Percentiles rank a stretch among this genome's conserved stretches.
Evolutionary conservation across 2,329 filamentous ascomycete genomes (phyloP).

Genomic region (Xylariaceae sp.): DNA sequence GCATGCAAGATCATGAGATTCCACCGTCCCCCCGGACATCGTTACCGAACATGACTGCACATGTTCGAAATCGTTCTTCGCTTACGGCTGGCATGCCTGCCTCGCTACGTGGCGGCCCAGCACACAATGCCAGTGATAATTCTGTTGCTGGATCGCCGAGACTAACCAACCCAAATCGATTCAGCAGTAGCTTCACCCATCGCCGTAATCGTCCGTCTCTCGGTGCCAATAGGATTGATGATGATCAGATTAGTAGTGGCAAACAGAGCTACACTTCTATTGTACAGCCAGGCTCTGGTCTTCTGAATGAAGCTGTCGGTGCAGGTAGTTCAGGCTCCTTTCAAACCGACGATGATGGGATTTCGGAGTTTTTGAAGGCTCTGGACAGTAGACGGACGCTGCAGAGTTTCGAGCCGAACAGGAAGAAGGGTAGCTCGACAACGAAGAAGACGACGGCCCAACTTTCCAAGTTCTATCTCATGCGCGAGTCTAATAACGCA

Average conservation of each 20-base stretch:
- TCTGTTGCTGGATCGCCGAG: constrained; percentile 73
- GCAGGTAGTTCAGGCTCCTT: constrained; percentile 63
- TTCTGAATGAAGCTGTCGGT: constrained; percentile 65
- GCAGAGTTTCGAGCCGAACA: constrained; percentile 66
- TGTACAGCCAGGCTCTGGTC: constrained; percentile 69
- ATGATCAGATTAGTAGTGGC: constrained; percentile 76
- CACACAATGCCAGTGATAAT: constrained; percentile 55
- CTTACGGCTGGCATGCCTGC: constrained; percentile 71
- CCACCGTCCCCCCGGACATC: constrained; percentile 52
- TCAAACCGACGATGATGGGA: constrained; percentile 80
- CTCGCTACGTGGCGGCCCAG: constrained; percentile 61
- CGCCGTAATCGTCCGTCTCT: constrained; percentile 73
- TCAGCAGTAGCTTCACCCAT: constrained; percentile 92
- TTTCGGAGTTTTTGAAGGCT: constrained; percentile 85
- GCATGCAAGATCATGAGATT: constrained; percentile 44
- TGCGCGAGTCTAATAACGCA: constrained; percentile 83
- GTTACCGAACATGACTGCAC: constrained; percentile 46
- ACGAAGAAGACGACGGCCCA: constrained; percentile 73
- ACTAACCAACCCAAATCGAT: constrained; percentile 70
- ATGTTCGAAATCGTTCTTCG: constrained; percentile 64
- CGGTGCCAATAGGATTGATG: constrained; percentile 63
- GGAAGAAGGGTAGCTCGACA: constrained; percentile 61
- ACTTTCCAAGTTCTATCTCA: constrained; percentile 76
- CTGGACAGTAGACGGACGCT: constrained; percentile 86
- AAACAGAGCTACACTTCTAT: constrained; percentile 66